These are phyloP conservation scores for Aspergillus aculeatinus DNA, from an alignment of 2,329 filamentous ascomycete species.

Conservation along the genomic window DNA sequence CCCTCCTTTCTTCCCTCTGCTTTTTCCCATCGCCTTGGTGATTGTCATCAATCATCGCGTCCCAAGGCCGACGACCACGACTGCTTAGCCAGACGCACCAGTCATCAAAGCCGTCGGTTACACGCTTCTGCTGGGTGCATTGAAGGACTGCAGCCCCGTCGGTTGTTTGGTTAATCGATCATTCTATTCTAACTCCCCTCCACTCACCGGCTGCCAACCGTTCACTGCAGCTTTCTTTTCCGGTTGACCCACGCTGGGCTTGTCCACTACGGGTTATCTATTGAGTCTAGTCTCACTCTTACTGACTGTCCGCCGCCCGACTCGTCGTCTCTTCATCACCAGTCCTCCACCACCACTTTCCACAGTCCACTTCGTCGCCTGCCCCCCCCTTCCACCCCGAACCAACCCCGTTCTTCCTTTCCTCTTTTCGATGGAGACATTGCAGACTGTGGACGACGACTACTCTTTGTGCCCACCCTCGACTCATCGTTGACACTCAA, in stretches of 20 bases:
- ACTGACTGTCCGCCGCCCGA: constrained; percentile 7
- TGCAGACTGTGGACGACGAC: constrained; percentile 28
- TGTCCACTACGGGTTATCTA: background rate
- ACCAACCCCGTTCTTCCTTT: constrained; percentile 11
- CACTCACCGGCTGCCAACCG: constrained; percentile 24
- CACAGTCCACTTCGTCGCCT: constrained; percentile 14
- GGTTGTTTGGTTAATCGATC: constrained; percentile 1
- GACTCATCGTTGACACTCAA: constrained; percentile 33
- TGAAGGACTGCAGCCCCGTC: constrained; percentile 17
- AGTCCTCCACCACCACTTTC: background rate
- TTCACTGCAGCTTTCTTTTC: constrained; percentile 16
- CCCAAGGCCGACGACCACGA: background rate
- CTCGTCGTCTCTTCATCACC: background rate
- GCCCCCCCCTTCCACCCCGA: constrained; percentile 11
- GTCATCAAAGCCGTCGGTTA: constrained; percentile 15
- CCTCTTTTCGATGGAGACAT: constrained; percentile 35
- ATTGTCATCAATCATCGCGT: background rate
- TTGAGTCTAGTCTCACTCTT: background rate
- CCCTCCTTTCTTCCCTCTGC: too few species aligned
- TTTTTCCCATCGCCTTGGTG: background rate
- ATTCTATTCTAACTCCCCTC: constrained; percentile 16
- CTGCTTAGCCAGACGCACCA: constrained; percentile 1
- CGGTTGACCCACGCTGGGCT: constrained; percentile 13
- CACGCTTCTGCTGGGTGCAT: constrained; percentile 15
- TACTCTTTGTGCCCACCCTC: constrained; percentile 25